These are phyloP conservation scores for Candida suzukii DNA, from an alignment of 805 yeast genomes.

Conservation along the genomic window DNA sequence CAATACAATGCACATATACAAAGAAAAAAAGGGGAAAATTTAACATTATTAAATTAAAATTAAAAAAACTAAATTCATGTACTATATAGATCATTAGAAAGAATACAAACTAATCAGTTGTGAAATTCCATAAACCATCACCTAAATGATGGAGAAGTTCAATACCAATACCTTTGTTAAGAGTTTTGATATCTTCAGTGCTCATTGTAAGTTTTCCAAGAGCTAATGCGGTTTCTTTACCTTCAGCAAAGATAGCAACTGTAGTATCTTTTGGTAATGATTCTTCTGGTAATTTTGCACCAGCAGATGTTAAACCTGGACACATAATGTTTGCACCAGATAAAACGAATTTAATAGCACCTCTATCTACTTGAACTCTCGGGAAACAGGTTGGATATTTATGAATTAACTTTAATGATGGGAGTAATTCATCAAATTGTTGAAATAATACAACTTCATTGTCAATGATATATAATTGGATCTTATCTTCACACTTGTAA, in stretches of 20 bases:
- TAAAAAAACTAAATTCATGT: background rate
- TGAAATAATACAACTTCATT: conserved; percentile 72
- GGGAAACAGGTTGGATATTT: conserved; percentile 82
- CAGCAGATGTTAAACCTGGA: conserved; percentile 84
- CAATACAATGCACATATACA: too few species aligned
- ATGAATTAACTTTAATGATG: conserved; percentile 69
- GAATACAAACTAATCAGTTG: conserved; percentile 31
- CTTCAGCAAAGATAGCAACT: conserved; percentile 85
- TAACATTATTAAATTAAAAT: background rate
- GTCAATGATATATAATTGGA: conserved; percentile 69
- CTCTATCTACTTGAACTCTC: conserved; percentile 83
- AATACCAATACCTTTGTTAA: conserved; percentile 85
- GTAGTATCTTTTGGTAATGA: conserved; percentile 59
- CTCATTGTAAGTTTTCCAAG: conserved; percentile 85
- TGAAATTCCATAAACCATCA: conserved; percentile 77
- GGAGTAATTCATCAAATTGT: conserved; percentile 73
- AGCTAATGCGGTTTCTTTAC: conserved; percentile 86
- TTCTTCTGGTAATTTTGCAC: conserved; percentile 76
- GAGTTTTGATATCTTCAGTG: conserved; percentile 76
- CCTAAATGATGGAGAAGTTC: conserved; percentile 80
- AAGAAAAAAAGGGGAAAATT: too few species aligned
- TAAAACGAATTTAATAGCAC: conserved; percentile 92
- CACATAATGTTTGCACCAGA: conserved; percentile 97
- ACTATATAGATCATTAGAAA: background rate
- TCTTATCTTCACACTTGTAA: conserved; percentile 84